Evolutionary conservation across 495 filamentous ascomycete genomes (phyloP), one percentile per base, ranked within the genome.

Genomic region (Penicillium goetzii): DNA sequence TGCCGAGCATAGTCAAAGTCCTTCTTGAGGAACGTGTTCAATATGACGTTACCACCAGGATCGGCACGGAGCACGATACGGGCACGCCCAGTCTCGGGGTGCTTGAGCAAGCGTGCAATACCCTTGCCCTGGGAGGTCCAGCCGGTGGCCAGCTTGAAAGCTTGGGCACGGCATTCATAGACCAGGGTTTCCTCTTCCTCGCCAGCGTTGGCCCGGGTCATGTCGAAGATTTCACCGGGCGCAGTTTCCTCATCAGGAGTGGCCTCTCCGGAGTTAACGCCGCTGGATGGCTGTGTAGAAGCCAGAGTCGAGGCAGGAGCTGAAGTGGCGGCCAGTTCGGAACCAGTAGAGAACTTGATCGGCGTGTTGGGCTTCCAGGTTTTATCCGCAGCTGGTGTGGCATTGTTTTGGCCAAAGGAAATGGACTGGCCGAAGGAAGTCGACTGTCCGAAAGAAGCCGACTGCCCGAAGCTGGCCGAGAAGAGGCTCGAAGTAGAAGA

Each of bases 101-200:
- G 80, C 67, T 87, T 88, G 49, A 94, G 79, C 17, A 94, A 69
- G 6, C 88, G 87, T 26, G 90, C 69, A 4, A 82, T 81, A 0
- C 90, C 91, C 8, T 89, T 78, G 34, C 89, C 90, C 70, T 85
- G 80, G 8, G 77, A 82, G 15, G 75, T 67, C 88, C 89, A 92
- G 9, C 77, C 62, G 0, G 59, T 45, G 28, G 64, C 65, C 19
- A 83, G 80, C 68, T 88, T 86, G 59, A 88, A 68, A 10, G 82
- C 89, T 68, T 88, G 89, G 40, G 85, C 84, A 49, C 85, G 84
- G 15, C 85, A 80, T 63, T 91, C 85, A 67, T 86, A 82, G 6
- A 90, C 65, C 23, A 86, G 76, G 33, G 81, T 78, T 69, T 93
- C 90, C 60, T 91, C 80, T 68, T 92, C 89, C 70, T 92, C 90